phyloP scores from a whole-genome alignment of 164 flowering plant species.

The Liquidambar formosana region DNA sequence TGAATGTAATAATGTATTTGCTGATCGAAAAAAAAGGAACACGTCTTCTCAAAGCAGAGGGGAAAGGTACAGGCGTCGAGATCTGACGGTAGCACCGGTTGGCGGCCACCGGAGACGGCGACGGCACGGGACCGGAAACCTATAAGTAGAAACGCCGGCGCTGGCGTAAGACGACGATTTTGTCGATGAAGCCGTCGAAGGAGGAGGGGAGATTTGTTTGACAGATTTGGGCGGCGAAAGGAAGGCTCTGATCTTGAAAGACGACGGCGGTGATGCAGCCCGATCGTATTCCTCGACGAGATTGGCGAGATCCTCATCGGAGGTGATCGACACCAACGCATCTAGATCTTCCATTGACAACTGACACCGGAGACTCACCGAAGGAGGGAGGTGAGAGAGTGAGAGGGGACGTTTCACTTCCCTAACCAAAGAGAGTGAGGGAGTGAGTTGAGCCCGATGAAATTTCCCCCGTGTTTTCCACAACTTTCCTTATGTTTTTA shows the following conservation, averaged over 20 bases:
- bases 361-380: slow-evolving; percentile 75
- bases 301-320: slow-evolving; percentile 83
- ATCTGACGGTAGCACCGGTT: slow-evolving; percentile 25
- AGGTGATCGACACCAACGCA: slow-evolving; percentile 78
- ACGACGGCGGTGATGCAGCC: slow-evolving; percentile 32
- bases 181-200: slow-evolving; percentile 29
- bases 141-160: slow-evolving; percentile 9
- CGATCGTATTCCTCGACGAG: slow-evolving; percentile 85
- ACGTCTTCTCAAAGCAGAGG: slow-evolving; percentile 21
- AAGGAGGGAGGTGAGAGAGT: too few species aligned
- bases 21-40: too few species aligned
- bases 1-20: too few species aligned
- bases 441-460: too few species aligned
- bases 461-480: too few species aligned
- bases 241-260: slow-evolving; percentile 80
- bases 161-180: slow-evolving; percentile 16
- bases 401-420: too few species aligned
- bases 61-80: slow-evolving; percentile 30
- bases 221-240: slow-evolving; percentile 52
- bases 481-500: too few species aligned
- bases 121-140: slow-evolving; percentile 10
- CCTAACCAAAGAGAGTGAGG: too few species aligned
- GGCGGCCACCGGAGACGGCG: too few species aligned
- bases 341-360: slow-evolving; percentile 87
- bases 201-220: slow-evolving; percentile 40